Percentiles rank a stretch among this genome's conserved stretches.
phyloP scores from a whole-genome alignment of 805 yeast genomes.

The Hanseniaspora guilliermondii region DNA sequence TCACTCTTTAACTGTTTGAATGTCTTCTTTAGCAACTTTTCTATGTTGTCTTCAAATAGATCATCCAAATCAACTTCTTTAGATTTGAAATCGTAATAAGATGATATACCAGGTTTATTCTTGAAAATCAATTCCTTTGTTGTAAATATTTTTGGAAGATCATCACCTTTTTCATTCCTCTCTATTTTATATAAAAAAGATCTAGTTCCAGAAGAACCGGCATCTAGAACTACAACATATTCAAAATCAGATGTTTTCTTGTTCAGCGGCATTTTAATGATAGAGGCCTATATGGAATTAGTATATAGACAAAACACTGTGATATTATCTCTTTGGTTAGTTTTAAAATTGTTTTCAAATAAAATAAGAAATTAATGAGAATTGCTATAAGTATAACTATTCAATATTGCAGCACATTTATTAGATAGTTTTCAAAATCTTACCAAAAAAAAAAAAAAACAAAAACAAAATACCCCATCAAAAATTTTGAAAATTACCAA shows the following conservation, averaged over 20 bases:
- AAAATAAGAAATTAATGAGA: too few species aligned
- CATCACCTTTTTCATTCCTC: conserved; percentile 33
- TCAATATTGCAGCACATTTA: too few species aligned
- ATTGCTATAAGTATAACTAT: too few species aligned
- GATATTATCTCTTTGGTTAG: too few species aligned
- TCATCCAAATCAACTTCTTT: conserved; percentile 9
- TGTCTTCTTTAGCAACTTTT: conserved; percentile 59
- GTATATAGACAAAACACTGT: too few species aligned
- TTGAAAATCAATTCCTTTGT: conserved; percentile 58
- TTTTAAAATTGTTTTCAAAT: too few species aligned
- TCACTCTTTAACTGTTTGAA: conserved; percentile 44
- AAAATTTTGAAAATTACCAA: too few species aligned
- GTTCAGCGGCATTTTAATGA: background rate
- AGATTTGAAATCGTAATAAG: conserved; percentile 18
- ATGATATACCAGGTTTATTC: conserved; percentile 74
- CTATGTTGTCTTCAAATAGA: conserved; percentile 38
- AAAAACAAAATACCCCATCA: too few species aligned
- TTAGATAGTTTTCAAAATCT: too few species aligned
- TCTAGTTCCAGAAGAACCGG: conserved; percentile 93
- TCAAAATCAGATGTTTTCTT: conserved; percentile 18
- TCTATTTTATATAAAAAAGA: conserved; percentile 52
- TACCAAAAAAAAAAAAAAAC: too few species aligned
- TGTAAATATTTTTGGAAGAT: conserved; percentile 59
- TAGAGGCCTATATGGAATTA: too few species aligned
- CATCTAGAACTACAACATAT: conserved; percentile 84